A percentile compares a stretch with the other conserved stretches of the same genome.
Evolutionary conservation across 352 stramenopile genomes (phyloP).

Genomic region (Phytophthora hibernalis): DNA sequence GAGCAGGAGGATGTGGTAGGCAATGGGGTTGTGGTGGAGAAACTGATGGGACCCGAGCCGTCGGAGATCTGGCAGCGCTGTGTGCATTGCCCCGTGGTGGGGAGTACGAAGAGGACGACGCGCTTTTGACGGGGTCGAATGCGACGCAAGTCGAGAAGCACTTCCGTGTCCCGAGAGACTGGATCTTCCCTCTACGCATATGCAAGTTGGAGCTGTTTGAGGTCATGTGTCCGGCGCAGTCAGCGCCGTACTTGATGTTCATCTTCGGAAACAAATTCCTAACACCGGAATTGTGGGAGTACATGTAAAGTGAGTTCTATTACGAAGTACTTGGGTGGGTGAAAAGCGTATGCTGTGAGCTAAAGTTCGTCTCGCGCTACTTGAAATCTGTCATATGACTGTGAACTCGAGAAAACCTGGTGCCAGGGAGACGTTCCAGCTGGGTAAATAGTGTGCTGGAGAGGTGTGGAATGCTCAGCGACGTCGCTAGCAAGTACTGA

Average conservation of each 20-base stretch:
- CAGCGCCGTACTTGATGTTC: conserved; percentile 51
- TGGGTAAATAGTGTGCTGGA: conserved; percentile 11
- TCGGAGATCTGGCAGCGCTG: conserved; percentile 48
- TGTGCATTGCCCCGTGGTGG: conserved; percentile 39
- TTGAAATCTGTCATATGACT: neutral
- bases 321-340: neutral
- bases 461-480: neutral
- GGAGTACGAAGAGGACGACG: conserved; percentile 22
- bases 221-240: conserved; percentile 54
- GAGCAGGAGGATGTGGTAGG: conserved; percentile 32
- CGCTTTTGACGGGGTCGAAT: conserved; percentile 4
- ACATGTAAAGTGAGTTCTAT: neutral
- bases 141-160: conserved; percentile 29
- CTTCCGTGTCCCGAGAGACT: conserved; percentile 55
- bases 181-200: conserved; percentile 56
- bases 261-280: conserved; percentile 65
- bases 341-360: neutral
- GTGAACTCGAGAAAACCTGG: neutral
- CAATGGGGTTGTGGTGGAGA: conserved; percentile 32
- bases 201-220: conserved; percentile 55
- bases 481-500: neutral
- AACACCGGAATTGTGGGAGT: conserved; percentile 48
- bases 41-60: conserved; percentile 44
- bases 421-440: conserved; percentile 31
- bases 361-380: conserved; percentile 29